Conservation (phyloP, 2,329 filamentous ascomycete genomes). For the Ophiostoma australiae region DNA sequence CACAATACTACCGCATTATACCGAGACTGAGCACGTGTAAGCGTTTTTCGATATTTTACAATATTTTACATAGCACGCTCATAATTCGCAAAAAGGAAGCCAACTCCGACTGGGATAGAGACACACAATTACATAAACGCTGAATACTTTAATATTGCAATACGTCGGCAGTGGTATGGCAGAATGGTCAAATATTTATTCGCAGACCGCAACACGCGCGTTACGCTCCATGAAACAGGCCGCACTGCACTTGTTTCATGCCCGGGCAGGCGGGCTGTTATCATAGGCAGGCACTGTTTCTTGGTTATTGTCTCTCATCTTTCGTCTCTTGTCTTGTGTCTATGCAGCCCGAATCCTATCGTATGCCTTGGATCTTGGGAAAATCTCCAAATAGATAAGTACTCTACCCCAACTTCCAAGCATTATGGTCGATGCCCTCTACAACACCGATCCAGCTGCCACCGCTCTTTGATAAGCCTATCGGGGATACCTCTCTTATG, state of each 20-base stretch:
- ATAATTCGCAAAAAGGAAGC: no score
- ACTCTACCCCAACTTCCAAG: background rate
- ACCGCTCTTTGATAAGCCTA: background rate
- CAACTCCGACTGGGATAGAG: background rate
- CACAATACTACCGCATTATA: background rate
- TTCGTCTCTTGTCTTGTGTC: background rate
- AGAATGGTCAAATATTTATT: background rate
- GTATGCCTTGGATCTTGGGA: background rate
- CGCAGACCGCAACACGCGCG: background rate
- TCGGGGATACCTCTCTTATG: background rate
- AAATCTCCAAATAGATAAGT: conserved; percentile 1
- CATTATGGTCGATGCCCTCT: background rate
- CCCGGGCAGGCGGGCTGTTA: background rate
- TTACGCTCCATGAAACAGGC: background rate
- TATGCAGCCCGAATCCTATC: background rate
- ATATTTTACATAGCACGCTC: no score
- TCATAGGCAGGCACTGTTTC: conserved; percentile 3
- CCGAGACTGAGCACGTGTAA: conserved; percentile 1
- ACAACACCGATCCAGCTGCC: conserved; percentile 7
- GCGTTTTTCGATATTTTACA: background rate
- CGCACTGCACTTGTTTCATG: background rate
- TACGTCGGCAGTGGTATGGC: no score
- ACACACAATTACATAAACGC: background rate
- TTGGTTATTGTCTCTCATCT: background rate
- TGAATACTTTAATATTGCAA: background rate